Percentiles rank a stretch among this genome's conserved stretches.
Evolutionary conservation across 768 basidiomycete genomes (phyloP).

Genomic region (Leccinum olivaceopallidum): DNA sequence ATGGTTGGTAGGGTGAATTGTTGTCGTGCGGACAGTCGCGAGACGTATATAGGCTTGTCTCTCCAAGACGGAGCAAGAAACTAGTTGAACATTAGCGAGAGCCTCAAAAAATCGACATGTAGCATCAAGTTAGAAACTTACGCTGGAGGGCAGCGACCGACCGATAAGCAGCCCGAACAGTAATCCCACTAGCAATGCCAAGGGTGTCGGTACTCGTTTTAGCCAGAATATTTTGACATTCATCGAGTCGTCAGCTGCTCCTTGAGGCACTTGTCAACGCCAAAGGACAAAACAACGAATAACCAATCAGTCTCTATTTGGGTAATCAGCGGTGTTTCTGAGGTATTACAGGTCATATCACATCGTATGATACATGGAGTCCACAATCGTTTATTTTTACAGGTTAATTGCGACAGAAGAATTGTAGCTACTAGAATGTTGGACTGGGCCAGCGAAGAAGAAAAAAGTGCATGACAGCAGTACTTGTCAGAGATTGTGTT

Average conservation of each 20-base stretch:
- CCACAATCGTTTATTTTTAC: too few relatives aligned
- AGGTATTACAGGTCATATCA: not conserved
- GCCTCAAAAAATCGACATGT: not conserved
- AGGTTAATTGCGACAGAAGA: too few relatives aligned
- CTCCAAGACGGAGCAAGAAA: constrained; percentile 48
- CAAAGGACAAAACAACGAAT: not conserved
- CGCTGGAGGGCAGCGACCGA: constrained; percentile 41
- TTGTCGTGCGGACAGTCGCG: constrained; percentile 56
- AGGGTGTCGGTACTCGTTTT: constrained; percentile 51
- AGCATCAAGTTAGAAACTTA: constrained; percentile 19
- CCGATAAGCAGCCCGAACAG: constrained; percentile 61
- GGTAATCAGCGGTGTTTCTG: not conserved
- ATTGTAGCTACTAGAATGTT: too few relatives aligned
- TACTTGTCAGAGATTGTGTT: not conserved
- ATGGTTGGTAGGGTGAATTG: constrained; percentile 74
- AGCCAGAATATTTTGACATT: constrained; percentile 32
- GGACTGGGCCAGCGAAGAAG: too few relatives aligned
- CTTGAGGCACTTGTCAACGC: not conserved
- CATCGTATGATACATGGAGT: too few relatives aligned
- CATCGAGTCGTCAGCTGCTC: constrained; percentile 19
- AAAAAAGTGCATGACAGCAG: too few relatives aligned
- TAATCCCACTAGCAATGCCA: constrained; percentile 62
- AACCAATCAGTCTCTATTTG: not conserved
- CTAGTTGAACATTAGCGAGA: constrained; percentile 14
- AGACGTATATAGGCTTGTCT: constrained; percentile 47